Percentiles rank a stretch among this genome's conserved stretches.
These are phyloP conservation scores for Agroathelia rolfsii DNA, from an alignment of 1,284 basidiomycete genomes.

Conservation along the genomic window DNA sequence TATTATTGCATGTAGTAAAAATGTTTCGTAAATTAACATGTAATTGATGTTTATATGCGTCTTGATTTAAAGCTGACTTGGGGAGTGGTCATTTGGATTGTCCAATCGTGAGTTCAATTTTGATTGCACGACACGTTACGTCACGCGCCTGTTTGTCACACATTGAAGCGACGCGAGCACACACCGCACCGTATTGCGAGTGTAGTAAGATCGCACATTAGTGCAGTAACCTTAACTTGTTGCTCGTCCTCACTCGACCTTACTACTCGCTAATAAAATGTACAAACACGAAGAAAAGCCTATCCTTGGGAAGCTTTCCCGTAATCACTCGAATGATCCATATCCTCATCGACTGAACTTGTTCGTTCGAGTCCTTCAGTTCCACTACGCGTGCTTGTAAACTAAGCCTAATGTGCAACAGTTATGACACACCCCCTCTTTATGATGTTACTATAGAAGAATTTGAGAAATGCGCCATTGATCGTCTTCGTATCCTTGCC, in stretches of 20 bases:
- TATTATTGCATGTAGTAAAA: no score
- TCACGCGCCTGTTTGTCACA: no score
- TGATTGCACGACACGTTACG: no score
- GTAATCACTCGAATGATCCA: slow-evolving; percentile 10
- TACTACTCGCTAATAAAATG: slow-evolving; percentile 1
- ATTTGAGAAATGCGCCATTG: slow-evolving; percentile 88
- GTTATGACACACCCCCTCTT: slow-evolving; percentile 80
- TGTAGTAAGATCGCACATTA: no score
- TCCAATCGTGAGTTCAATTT: no score
- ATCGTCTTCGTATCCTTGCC: slow-evolving; percentile 82
- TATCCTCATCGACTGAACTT: slow-evolving; percentile 78
- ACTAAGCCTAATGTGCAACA: slow-evolving; percentile 20
- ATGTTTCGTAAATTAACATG: no score
- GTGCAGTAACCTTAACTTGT: no score
- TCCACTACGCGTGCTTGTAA: slow-evolving; percentile 6
- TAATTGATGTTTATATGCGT: no score
- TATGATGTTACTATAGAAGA: slow-evolving; percentile 94
- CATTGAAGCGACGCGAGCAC: no score
- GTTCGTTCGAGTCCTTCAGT: slow-evolving; percentile 35
- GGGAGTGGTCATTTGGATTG: no score
- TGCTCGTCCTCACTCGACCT: slow-evolving; percentile 8
- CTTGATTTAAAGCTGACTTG: no score
- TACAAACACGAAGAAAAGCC: slow-evolving; percentile 2
- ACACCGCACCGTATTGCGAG: no score
- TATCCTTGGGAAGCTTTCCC: slow-evolving; percentile 4